phyloP scores from a whole-genome alignment of 1,284 basidiomycete species.

The Pseudomicrostroma phylloplanum region DNA sequence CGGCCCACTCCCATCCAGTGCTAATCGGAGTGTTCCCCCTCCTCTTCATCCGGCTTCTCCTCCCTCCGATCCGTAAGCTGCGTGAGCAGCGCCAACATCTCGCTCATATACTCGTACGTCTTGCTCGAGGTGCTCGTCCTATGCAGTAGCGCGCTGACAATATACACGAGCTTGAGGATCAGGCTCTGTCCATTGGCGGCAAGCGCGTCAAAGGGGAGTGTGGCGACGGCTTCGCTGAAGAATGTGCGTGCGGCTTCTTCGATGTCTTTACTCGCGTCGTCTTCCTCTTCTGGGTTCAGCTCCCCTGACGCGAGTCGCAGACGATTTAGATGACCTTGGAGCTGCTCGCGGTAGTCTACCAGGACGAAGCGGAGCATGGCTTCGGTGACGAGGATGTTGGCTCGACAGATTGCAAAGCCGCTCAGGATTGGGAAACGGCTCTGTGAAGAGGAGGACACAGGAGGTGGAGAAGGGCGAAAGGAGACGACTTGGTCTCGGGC shows the following conservation, averaged over 20 bases:
- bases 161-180: conserved; percentile 1
- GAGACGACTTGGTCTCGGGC: conserved; percentile 24
- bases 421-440: conserved; percentile 18
- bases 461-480: conserved; percentile 26
- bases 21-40: no score
- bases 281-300: conserved; percentile 16
- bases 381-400: conserved; percentile 34
- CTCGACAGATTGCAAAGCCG: conserved; percentile 34
- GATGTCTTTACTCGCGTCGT: conserved; percentile 22
- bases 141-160: not conserved
- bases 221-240: conserved; percentile 1
- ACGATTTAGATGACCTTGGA: not conserved
- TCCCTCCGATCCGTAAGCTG: conserved; percentile 1
- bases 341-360: conserved; percentile 24
- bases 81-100: not conserved
- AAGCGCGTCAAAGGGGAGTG: not conserved
- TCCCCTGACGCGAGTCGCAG: conserved; percentile 1
- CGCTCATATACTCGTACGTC: not conserved
- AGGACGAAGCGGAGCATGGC: conserved; percentile 30
- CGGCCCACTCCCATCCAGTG: no score
- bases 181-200: conserved; percentile 6
- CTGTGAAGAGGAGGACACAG: conserved; percentile 6
- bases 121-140: not conserved
- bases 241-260: conserved; percentile 1
- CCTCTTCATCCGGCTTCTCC: no score